phyloP scores from a whole-genome alignment of 2,329 filamentous ascomycete species.

The Daldinia sp. region DNA sequence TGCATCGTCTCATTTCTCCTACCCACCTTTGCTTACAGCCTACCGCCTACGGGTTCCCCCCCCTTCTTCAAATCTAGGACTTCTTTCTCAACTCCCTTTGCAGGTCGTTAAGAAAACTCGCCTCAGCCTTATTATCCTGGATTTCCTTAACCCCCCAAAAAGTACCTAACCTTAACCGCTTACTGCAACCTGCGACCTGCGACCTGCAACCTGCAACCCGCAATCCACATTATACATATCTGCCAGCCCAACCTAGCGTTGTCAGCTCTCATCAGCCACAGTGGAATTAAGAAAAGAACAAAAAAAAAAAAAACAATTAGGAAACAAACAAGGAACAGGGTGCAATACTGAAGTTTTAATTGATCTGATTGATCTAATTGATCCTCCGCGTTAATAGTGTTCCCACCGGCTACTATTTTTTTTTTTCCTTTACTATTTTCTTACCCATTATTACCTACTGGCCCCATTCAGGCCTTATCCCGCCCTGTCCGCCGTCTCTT shows the following conservation, averaged over 20 bases:
- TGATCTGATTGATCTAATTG: constrained; percentile 28
- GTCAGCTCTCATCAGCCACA: constrained; percentile 46
- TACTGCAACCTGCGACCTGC: neutral
- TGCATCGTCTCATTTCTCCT: constrained; percentile 35
- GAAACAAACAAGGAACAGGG: constrained; percentile 36
- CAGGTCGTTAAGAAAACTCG: constrained; percentile 18
- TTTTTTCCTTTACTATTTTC: constrained; percentile 8
- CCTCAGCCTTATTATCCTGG: constrained; percentile 41
- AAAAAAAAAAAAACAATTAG: constrained; percentile 26
- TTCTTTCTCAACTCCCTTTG: constrained; percentile 17
- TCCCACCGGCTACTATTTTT: constrained; percentile 46
- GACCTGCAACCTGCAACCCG: neutral
- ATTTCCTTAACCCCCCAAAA: constrained; percentile 13
- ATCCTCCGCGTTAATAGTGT: constrained; percentile 36
- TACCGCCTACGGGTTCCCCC: constrained; percentile 27
- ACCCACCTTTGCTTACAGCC: constrained; percentile 20
- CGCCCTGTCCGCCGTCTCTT: constrained; percentile 31
- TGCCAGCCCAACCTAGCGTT: constrained; percentile 34
- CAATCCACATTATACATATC: constrained; percentile 8
- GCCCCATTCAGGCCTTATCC: constrained; percentile 28
- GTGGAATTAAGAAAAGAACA: constrained; percentile 24
- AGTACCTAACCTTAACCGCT: constrained; percentile 21
- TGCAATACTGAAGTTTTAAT: constrained; percentile 24
- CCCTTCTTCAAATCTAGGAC: constrained; percentile 40
- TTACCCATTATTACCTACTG: constrained; percentile 41